A percentile compares a stretch with the other conserved stretches of the same genome.
phyloP scores from a whole-genome alignment of 2,329 filamentous ascomycete genomes.

The Monosporascus sp. region DNA sequence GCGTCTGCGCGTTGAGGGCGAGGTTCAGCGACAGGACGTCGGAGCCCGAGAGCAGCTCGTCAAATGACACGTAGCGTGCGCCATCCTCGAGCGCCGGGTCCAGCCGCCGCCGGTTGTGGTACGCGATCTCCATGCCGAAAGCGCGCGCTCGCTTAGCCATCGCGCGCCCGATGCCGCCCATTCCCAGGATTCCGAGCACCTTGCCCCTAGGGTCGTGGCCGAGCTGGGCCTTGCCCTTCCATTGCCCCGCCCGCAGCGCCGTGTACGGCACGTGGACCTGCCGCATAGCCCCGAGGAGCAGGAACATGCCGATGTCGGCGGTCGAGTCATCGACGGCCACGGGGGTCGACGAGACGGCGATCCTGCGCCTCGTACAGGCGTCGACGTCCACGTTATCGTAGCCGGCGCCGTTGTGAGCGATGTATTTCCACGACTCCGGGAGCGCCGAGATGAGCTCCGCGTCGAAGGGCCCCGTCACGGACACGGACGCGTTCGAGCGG shows the following conservation, averaged over 20 bases:
- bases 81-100: slow-evolving; percentile 48
- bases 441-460: slow-evolving; percentile 59
- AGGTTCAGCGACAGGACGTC: slow-evolving; percentile 79
- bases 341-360: slow-evolving; percentile 77
- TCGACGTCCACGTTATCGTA: slow-evolving; percentile 78
- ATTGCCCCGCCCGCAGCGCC: slow-evolving; percentile 60
- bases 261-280: slow-evolving; percentile 65
- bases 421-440: slow-evolving; percentile 48
- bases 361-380: slow-evolving; percentile 60
- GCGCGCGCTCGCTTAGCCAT: slow-evolving; percentile 64
- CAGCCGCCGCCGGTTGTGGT: slow-evolving; percentile 66
- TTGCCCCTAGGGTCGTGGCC: slow-evolving; percentile 79
- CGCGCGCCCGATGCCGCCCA: slow-evolving; percentile 80
- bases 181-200: slow-evolving; percentile 73
- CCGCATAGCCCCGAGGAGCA: slow-evolving; percentile 74
- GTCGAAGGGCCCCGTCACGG: slow-evolving; percentile 65
- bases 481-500: slow-evolving; percentile 18
- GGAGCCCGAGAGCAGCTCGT: slow-evolving; percentile 62
- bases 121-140: slow-evolving; percentile 71
- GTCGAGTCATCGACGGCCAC: slow-evolving; percentile 77
- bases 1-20: slow-evolving; percentile 70
- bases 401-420: slow-evolving; percentile 67
- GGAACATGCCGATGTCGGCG: slow-evolving; percentile 74
- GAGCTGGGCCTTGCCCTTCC: slow-evolving; percentile 51
- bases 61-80: slow-evolving; percentile 66